Evolutionary conservation across 75 land plant species (phyloP).

Genomic region (Picea glauca): DNA sequence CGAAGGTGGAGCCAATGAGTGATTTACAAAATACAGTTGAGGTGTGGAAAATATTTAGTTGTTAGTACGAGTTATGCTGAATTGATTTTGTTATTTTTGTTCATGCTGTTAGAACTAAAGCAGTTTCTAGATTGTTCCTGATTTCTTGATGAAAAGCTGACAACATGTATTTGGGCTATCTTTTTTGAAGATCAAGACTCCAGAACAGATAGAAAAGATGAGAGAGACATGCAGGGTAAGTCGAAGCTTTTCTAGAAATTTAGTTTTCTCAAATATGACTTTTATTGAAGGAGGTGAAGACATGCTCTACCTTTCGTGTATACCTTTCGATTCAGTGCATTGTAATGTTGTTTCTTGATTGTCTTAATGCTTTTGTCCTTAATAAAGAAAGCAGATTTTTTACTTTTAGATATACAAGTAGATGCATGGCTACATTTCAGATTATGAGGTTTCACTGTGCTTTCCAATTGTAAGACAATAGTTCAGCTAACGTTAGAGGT

Average conservation of each 20-base stretch:
- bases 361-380: not conserved
- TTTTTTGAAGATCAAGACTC: conserved; percentile 77
- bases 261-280: not conserved
- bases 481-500: not conserved
- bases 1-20: conserved; percentile 73
- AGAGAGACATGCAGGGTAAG: conserved; percentile 85
- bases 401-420: not conserved
- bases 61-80: not conserved
- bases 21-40: conserved; percentile 88
- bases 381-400: not conserved
- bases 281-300: not conserved
- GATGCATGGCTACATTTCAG: not conserved
- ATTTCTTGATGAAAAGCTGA: not conserved
- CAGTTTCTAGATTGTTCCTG: not conserved
- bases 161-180: not conserved
- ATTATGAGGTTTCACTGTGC: not conserved
- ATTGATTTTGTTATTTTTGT: not conserved
- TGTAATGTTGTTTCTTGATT: not conserved
- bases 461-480: not conserved
- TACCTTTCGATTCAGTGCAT: not conserved
- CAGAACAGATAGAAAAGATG: conserved; percentile 85
- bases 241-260: conserved; percentile 3
- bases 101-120: not conserved
- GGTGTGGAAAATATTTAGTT: conserved; percentile 35
- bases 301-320: not conserved